Base-by-base conservation (phyloP, 495 filamentous ascomycete genomes). In the Pyronema omphalodes region DNA sequence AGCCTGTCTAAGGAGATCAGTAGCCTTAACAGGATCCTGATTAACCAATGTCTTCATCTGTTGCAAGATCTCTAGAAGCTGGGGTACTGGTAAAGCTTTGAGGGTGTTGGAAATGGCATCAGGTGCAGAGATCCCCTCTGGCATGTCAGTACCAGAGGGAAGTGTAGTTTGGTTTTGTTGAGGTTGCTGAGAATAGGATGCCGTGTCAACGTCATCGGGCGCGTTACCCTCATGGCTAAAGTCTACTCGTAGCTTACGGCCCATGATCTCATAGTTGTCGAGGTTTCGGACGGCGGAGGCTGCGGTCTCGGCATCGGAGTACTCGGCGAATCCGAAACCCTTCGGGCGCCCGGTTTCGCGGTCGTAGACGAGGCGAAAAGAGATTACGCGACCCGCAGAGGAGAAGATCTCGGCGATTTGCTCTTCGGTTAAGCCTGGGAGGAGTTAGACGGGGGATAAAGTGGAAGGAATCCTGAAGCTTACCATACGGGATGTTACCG, bases 271-370 rank as follows among this genome's bases (percentile, higher is more conserved):
- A 73, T 88, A 79, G 66, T 93, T 86, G 71, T 98, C 93, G 35
- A 98, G 73, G 64, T 98, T 98, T 55, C 91, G 82, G 15, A 96
- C 88, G 6, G 91, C 91, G 1, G 87, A 93, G 40, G 89, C 86
- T 15, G 91, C 91, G 6, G 86, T 84, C 61, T 98, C 91, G 57
- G 77, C 70, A 59, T 98, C 91, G 23, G 82, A 77, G 62, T 88
- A 98, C 60, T 96, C 89, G 40, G 86, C 85, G 61, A 98, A 98
- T 18, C 91, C 91, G 63, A 93, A 98, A 9, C 91, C 91, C 67
- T 95, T 96, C 0, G 91, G 91, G 43, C 84, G 79, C 3, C 93
- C 91, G 0, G 88, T 96, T 59, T 96, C 89, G 7, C 83, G 82
- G 69, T 98, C 93, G 71, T 94, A 91, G 59, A 96, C 88, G 11